Evolutionary conservation across 2,329 filamentous ascomycete species (phyloP), one percentile per base, ranked within the genome.

Genomic region (Ceratocystis variospora): DNA sequence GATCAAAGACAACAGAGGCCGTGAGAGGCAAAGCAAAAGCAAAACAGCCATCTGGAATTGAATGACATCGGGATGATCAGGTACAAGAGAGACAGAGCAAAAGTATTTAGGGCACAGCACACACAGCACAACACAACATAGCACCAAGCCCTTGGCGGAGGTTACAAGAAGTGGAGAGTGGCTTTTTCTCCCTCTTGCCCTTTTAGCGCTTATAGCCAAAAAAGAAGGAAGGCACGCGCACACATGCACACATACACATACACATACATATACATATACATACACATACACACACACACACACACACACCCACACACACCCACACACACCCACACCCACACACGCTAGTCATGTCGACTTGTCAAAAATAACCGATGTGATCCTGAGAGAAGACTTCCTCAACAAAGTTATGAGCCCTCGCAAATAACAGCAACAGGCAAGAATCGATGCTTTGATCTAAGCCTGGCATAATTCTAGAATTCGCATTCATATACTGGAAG

Each of bases 1-100:
- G 22, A 22, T 50, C 22, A 22, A 50, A 25, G 48, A 50, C 48
- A 50, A 25, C 22, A 41, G 12, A 41, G 37, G 12, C 37, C 12
- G n/a, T 8, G n/a, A n/a, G 48, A 12, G n/a, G n/a, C n/a, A 25
- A n/a, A 17, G n/a, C 48, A 53, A 25, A n/a, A 17, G n/a, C 48
- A 53, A 7, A 53, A 53, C 48, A 53, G 22, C 22, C n/a, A 57
- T 28, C 28, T 57, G 28, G 48, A 53, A 53, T 53, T n/a, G 53
- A 57, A 57, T 57, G 53, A 57, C 53, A 57, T 31, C 25, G 53
- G 53, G 53, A 57, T 22, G 53, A 57, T 57, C 53, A 57, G 53
- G 53, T 28, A 57, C 53, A 57, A 41, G 37, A 41, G 37, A 41
- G 37, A 41, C 12, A 41, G 37, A 12, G 37, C 37, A 41, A 41